Evolutionary conservation across 371 early-diverging fungal genomes (phyloP).

Genomic region (Actinomucor elegans): DNA sequence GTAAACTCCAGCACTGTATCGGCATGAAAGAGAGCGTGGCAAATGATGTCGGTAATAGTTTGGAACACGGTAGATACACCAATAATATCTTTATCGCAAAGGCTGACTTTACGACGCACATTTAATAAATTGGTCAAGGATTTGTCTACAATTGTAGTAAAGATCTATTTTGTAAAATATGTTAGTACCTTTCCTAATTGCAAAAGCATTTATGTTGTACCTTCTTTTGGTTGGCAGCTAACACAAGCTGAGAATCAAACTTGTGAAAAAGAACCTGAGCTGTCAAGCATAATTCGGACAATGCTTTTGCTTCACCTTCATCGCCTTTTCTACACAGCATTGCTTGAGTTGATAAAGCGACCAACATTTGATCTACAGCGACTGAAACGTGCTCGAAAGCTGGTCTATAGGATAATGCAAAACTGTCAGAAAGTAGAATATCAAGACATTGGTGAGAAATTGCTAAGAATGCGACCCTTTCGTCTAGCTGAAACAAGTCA

Average conservation of each 20-base stretch:
- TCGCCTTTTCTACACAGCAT: neutral
- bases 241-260: conserved; percentile 29
- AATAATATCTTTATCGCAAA: neutral
- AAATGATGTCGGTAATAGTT: conserved; percentile 22
- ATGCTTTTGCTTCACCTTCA: neutral
- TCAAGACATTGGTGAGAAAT: conserved; percentile 7
- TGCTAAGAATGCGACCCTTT: conserved; percentile 9
- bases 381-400: conserved; percentile 37
- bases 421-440: conserved; percentile 29
- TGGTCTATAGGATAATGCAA: conserved; percentile 34
- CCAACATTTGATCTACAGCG: conserved; percentile 28
- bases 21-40: conserved; percentile 37
- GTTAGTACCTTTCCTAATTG: no score
- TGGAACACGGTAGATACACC: conserved; percentile 7
- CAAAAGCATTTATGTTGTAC: conserved; percentile 12
- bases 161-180: conserved; percentile 21
- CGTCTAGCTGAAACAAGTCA: neutral
- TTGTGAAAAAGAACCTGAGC: conserved; percentile 23
- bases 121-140: conserved; percentile 17
- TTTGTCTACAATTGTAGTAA: conserved; percentile 32
- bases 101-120: conserved; percentile 23
- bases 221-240: conserved; percentile 43
- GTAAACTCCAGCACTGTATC: conserved; percentile 46
- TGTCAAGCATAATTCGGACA: conserved; percentile 8
- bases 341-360: conserved; percentile 12